These are phyloP conservation scores for Ustilago xerochloae DNA, from an alignment of 1,284 basidiomycete species.

Conservation along the genomic window DNA sequence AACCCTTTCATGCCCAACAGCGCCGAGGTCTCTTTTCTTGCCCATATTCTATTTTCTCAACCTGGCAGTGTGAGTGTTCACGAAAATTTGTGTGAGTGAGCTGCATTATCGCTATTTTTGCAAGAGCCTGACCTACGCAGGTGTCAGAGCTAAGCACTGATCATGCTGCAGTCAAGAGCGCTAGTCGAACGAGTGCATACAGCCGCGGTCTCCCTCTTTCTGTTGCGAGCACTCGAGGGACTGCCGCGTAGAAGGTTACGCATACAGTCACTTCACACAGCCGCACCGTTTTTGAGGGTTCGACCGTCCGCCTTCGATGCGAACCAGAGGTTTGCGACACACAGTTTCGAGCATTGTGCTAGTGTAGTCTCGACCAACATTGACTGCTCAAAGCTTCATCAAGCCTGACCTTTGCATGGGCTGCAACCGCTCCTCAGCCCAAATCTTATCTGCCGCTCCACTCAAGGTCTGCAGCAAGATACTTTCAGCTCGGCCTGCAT, in stretches of 20 bases:
- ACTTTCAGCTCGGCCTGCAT: not conserved
- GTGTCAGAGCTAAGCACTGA: too few relatives aligned
- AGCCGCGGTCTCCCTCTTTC: too few relatives aligned
- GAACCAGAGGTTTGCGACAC: not conserved
- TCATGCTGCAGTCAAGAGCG: not conserved
- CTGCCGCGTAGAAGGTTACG: too few relatives aligned
- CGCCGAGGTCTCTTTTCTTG: not conserved
- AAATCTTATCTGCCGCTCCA: conserved; percentile 4
- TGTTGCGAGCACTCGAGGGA: too few relatives aligned
- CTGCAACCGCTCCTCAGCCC: not conserved
- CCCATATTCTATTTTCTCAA: not conserved
- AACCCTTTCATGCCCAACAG: not conserved
- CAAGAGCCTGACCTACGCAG: too few relatives aligned
- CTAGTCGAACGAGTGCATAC: too few relatives aligned
- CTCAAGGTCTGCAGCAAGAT: not conserved
- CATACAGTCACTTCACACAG: not conserved
- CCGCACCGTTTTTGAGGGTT: not conserved
- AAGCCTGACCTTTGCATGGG: too few relatives aligned
- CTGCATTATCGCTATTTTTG: not conserved
- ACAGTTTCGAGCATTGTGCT: not conserved
- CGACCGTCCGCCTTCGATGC: too few relatives aligned
- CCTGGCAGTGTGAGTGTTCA: not conserved
- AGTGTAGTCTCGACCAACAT: not conserved
- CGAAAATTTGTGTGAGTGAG: not conserved
- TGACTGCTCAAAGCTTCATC: not conserved